Evolutionary conservation across 192 early-diverging fungal species (phyloP).

Genomic region (Dissophora ornata): DNA sequence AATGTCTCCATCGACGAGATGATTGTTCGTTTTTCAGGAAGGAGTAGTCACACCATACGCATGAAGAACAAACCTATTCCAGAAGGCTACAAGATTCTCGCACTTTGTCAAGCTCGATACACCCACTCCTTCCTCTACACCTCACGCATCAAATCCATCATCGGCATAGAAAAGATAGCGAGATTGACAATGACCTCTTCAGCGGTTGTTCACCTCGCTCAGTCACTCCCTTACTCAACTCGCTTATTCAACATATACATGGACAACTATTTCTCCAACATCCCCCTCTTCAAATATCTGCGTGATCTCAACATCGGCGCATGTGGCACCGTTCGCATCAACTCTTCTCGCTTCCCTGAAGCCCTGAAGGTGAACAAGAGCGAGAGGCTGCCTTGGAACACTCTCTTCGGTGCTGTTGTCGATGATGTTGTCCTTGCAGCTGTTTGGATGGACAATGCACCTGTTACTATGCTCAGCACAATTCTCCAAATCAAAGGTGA

Average conservation of each 20-base stretch:
- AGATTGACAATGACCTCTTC: constrained; percentile 7
- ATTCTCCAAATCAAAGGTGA: constrained; percentile 15
- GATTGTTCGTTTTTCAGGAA: constrained; percentile 30
- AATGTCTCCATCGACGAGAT: constrained; percentile 46
- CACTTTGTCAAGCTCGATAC: constrained; percentile 40
- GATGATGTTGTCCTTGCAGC: constrained; percentile 19
- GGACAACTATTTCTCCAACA: constrained; percentile 51
- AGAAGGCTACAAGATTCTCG: constrained; percentile 48
- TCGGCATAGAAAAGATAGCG: constrained; percentile 4
- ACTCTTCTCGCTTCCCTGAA: constrained; percentile 4
- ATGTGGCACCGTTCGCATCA: constrained; percentile 27
- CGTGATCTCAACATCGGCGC: constrained; percentile 17
- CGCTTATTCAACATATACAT: constrained; percentile 40
- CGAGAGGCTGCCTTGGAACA: constrained; percentile 25
- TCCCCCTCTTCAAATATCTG: constrained; percentile 31
- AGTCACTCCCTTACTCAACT: constrained; percentile 8
- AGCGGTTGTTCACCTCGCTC: constrained; percentile 25
- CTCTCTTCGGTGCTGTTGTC: neutral
- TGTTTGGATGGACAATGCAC: constrained; percentile 51
- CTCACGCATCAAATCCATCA: constrained; percentile 10
- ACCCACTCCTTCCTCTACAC: constrained; percentile 33
- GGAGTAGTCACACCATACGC: constrained; percentile 25
- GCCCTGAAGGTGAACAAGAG: constrained; percentile 13
- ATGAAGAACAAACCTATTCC: constrained; percentile 43
- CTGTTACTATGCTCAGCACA: constrained; percentile 51